Conservation (phyloP, 768 basidiomycete genomes). For the Pisolithus albus region DNA sequence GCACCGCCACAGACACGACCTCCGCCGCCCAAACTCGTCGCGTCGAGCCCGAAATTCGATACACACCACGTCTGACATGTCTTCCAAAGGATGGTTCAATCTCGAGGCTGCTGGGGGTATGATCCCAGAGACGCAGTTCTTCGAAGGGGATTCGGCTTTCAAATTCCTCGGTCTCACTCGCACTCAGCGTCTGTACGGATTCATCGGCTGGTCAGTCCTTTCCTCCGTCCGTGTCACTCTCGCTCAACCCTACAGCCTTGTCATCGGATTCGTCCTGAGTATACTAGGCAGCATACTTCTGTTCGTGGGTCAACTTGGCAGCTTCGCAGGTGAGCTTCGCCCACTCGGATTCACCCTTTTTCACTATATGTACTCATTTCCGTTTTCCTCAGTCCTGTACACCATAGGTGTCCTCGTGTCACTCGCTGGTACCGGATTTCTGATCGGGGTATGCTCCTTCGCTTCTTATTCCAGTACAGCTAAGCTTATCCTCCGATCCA, state of each 20-base stretch:
- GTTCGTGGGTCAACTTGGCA: conserved; percentile 57
- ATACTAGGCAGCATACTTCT: conserved; percentile 73
- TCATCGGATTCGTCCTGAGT: conserved; percentile 72
- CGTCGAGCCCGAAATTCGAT: no score
- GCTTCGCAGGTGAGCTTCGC: conserved; percentile 66
- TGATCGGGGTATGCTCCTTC: conserved; percentile 68
- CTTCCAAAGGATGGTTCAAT: conserved; percentile 80
- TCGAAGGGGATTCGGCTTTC: conserved; percentile 88
- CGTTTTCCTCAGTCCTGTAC: conserved; percentile 57
- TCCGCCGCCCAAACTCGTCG: no score
- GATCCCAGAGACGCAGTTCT: conserved; percentile 75
- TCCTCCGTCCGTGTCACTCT: neutral
- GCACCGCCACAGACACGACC: no score
- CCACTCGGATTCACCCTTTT: neutral
- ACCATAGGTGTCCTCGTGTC: conserved; percentile 75
- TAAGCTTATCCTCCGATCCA: conserved; percentile 22
- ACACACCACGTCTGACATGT: conserved; percentile 12
- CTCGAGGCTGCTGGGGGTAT: conserved; percentile 58
- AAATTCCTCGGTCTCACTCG: conserved; percentile 69
- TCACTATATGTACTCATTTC: conserved; percentile 5
- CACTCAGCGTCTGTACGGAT: conserved; percentile 81
- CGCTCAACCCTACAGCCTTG: conserved; percentile 40
- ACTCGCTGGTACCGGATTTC: conserved; percentile 83
- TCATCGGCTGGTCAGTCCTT: conserved; percentile 63
- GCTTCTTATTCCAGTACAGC: neutral